These are phyloP conservation scores for Nemania serpens DNA, from an alignment of 2,329 filamentous ascomycete species.

Conservation along the genomic window DNA sequence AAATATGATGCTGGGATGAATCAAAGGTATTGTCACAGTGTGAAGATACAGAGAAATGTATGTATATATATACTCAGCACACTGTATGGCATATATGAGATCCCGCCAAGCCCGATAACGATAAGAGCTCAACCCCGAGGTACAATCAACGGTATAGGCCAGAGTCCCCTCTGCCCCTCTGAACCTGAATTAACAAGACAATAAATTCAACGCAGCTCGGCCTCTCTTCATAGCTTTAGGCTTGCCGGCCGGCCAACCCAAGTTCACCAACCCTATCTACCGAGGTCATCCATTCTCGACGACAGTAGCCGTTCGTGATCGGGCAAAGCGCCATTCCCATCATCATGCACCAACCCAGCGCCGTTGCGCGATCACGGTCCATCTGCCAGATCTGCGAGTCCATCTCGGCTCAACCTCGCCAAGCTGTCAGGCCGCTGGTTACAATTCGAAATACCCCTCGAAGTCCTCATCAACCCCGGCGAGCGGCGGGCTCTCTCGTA, in stretches of 20 bases:
- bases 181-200: not conserved
- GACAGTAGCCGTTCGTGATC: not conserved
- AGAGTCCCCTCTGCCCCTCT: too few species aligned
- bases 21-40: too few species aligned
- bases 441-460: slow-evolving; percentile 42
- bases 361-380: slow-evolving; percentile 29
- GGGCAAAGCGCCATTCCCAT: not conserved
- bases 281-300: not conserved
- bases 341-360: slow-evolving; percentile 35
- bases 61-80: too few species aligned
- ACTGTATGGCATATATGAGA: too few species aligned
- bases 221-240: not conserved
- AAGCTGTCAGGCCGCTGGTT: slow-evolving; percentile 24
- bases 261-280: not conserved
- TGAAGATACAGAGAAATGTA: too few species aligned
- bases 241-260: not conserved
- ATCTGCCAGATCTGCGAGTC: slow-evolving; percentile 43
- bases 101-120: not conserved
- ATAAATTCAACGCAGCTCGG: not conserved
- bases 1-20: too few species aligned
- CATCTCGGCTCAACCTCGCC: slow-evolving; percentile 30
- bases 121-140: not conserved
- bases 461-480: slow-evolving; percentile 11
- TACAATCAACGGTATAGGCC: too few species aligned
- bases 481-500: not conserved